Evolutionary conservation across 2,329 filamentous ascomycete species (phyloP).

Genomic region (Alternaria consortialis): DNA sequence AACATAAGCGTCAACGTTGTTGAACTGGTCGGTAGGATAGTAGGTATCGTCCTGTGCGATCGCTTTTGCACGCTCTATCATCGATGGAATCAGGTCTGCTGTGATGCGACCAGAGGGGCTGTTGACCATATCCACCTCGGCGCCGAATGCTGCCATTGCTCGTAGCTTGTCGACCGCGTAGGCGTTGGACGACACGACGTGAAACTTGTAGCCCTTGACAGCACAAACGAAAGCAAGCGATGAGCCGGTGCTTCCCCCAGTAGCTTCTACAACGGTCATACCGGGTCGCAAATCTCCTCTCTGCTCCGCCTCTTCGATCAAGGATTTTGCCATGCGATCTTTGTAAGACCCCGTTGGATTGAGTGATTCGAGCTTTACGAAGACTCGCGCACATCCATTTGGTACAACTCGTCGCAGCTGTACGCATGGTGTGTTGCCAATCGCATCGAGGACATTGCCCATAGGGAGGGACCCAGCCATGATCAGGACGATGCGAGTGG

Average conservation of each 20-base stretch:
- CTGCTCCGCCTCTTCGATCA: background rate
- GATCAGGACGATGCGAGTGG: background rate
- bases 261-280: background rate
- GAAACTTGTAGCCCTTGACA: background rate
- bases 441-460: background rate
- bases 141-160: background rate
- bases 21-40: background rate
- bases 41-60: background rate
- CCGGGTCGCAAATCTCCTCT: background rate
- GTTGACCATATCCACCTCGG: background rate
- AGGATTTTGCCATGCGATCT: background rate
- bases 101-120: background rate
- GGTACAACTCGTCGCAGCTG: background rate
- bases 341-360: background rate
- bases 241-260: background rate
- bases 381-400: background rate
- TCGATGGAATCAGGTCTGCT: background rate
- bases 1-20: background rate
- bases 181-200: background rate
- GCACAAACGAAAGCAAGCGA: background rate
- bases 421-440: background rate
- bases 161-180: background rate
- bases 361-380: background rate
- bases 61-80: background rate
- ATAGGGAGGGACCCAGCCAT: background rate